phyloP scores from a whole-genome alignment of 306 rosid genomes.

The Trifolium subterraneum region DNA sequence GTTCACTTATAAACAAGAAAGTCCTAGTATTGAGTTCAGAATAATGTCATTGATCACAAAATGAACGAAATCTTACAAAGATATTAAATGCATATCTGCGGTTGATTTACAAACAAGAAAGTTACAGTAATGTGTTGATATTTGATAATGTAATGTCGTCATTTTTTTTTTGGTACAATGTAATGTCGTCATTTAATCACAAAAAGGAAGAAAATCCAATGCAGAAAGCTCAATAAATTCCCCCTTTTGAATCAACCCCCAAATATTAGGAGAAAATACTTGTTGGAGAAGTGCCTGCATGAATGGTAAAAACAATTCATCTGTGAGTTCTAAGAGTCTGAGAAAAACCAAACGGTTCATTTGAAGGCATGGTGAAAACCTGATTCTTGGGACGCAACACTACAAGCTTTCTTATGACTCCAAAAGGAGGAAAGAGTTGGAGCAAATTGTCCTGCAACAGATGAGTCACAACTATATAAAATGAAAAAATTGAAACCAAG shows the following conservation, averaged over 20 bases:
- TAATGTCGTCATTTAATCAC: slow-evolving; percentile 21
- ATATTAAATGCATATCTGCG: neutral
- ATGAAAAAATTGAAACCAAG: neutral
- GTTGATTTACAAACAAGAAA: neutral
- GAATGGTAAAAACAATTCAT: slow-evolving; percentile 1
- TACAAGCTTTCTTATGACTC: slow-evolving; percentile 95
- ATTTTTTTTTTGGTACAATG: no score
- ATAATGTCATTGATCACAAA: slow-evolving; percentile 23
- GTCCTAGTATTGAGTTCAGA: neutral
- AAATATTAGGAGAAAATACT: no score
- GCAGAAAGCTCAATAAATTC: neutral
- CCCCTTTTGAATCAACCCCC: neutral
- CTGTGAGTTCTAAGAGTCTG: slow-evolving; percentile 5
- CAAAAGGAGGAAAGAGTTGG: slow-evolving; percentile 94
- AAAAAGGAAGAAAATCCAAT: slow-evolving; percentile 16
- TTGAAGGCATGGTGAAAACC: slow-evolving; percentile 53
- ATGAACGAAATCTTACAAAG: neutral
- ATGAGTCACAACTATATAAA: slow-evolving; percentile 28
- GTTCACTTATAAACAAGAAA: no score
- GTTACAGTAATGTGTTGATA: slow-evolving; percentile 2
- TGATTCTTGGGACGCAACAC: slow-evolving; percentile 96
- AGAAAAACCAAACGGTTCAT: slow-evolving; percentile 11
- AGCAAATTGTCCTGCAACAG: slow-evolving; percentile 84
- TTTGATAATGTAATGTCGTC: slow-evolving; percentile 11
- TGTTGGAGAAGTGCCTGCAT: no score